These are phyloP conservation scores for Thermomyces lanuginosus DNA, from an alignment of 2,329 filamentous ascomycete species.

Conservation along the genomic window DNA sequence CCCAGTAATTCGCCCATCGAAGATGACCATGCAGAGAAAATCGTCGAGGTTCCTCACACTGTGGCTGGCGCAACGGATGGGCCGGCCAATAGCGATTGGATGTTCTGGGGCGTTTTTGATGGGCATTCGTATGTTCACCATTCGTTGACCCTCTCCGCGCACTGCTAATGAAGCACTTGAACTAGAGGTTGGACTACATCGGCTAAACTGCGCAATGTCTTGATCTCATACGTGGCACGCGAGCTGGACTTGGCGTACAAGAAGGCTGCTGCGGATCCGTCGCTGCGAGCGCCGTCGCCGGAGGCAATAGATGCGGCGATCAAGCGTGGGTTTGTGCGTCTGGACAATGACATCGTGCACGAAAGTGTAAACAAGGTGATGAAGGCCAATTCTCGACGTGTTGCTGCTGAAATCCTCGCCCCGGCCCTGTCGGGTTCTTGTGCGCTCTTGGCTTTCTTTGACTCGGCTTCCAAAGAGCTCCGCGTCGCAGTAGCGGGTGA, in stretches of 20 bases:
- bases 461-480: conserved; percentile 68
- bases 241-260: conserved; percentile 90
- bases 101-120: conserved; percentile 99
- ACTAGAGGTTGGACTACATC: conserved; percentile 90
- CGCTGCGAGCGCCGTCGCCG: conserved; percentile 48
- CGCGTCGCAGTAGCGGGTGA: conserved; percentile 94
- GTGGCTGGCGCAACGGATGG: conserved; percentile 39
- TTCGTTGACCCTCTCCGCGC: conserved; percentile 1
- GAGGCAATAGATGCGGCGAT: conserved; percentile 81
- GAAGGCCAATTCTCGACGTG: conserved; percentile 73
- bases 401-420: conserved; percentile 78
- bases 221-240: conserved; percentile 82
- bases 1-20: conserved; percentile 96
- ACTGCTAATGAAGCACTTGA: conserved; percentile 8
- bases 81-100: conserved; percentile 66
- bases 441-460: conserved; percentile 90
- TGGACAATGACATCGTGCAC: conserved; percentile 90
- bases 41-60: conserved; percentile 66
- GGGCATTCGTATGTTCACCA: conserved; percentile 60
- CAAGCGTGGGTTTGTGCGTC: conserved; percentile 71
- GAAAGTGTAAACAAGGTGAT: conserved; percentile 83
- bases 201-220: conserved; percentile 77
- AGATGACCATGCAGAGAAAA: conserved; percentile 96
- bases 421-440: conserved; percentile 95
- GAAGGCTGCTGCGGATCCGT: conserved; percentile 43